phyloP scores from a whole-genome alignment of 2,329 filamentous ascomycete species.

The Ascochyta fabae region DNA sequence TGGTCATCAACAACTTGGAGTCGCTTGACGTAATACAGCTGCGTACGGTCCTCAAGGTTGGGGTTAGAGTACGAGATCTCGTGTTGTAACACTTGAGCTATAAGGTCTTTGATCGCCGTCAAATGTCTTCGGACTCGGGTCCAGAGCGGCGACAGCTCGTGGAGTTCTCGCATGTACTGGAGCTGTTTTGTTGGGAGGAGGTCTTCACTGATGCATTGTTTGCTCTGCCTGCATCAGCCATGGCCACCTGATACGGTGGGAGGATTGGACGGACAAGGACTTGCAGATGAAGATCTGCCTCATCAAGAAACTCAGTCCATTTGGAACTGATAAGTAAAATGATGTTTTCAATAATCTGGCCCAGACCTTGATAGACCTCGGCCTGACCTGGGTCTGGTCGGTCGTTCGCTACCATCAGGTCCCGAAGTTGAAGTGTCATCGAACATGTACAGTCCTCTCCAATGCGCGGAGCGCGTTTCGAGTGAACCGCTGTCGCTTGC shows the following conservation, averaged over 20 bases:
- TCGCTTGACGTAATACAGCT: slow-evolving; percentile 7
- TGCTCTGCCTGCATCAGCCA: slow-evolving; percentile 7
- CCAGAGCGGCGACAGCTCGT: slow-evolving; percentile 19
- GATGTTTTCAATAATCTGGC: slow-evolving; percentile 11
- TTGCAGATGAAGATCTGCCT: slow-evolving; percentile 12
- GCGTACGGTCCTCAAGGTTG: not conserved
- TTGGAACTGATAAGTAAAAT: slow-evolving; percentile 6
- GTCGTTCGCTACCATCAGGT: slow-evolving; percentile 3
- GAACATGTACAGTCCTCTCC: slow-evolving; percentile 11
- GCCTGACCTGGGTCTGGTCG: not conserved
- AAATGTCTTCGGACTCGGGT: slow-evolving; percentile 15
- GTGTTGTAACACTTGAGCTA: slow-evolving; percentile 14
- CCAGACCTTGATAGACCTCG: slow-evolving; percentile 9
- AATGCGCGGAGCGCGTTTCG: not conserved
- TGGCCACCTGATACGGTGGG: not conserved
- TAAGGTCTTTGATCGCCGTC: slow-evolving; percentile 9
- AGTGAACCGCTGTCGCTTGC: not conserved
- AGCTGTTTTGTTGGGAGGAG: slow-evolving; percentile 14
- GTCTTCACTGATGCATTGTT: slow-evolving; percentile 12
- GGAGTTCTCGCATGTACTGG: slow-evolving; percentile 15
- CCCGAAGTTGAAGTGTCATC: slow-evolving; percentile 5
- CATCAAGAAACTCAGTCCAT: slow-evolving; percentile 11
- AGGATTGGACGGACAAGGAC: slow-evolving; percentile 1
- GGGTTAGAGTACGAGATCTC: slow-evolving; percentile 1
- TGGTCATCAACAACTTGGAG: slow-evolving; percentile 18